Evolutionary conservation across 2,329 filamentous ascomycete genomes (phyloP), one percentile per base, ranked within the genome.

Genomic region (Didymella lethalis): DNA sequence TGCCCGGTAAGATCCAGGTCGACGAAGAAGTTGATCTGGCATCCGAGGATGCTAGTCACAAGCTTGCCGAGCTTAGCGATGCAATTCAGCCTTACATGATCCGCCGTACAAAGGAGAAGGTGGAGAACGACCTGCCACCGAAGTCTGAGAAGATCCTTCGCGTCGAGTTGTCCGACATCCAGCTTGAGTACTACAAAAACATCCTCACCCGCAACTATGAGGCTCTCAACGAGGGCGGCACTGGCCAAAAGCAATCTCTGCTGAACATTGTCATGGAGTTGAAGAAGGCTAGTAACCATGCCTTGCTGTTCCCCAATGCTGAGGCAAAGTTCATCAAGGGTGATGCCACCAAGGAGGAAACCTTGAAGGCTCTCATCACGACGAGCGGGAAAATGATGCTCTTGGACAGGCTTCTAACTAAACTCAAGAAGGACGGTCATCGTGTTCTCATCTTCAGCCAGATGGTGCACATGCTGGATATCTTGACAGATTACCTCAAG

Each of bases 311-410:
- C 69, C 90, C 91, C 2, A 93, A 93, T 63, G 94, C 93, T 2
- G 95, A 99, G 75, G 91, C 96, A 57, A 91, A 90, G 66, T 91
- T 98, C 12, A 79, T 98, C 49, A 89, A 87, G 59, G 92, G 91
- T 14, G 93, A 90, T 70, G 85, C 86, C 52, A 88, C 91, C 20
- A 90, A 93, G 29, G 94, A 98, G 72, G 95, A 98, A 74, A 88
- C 93, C 63, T 86, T 99, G 68, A 95, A 96, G 75, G 91, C 91
- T 20, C 85, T 99, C 61, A 96, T 99, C 72, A 94, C 93, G 4
- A 97, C 93, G 74, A 99, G 95, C 79, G 96, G 96, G 68, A 99
- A 99, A 81, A 97, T 99, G 95, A 98, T 98, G 93, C 84, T 99
- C 48, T 86, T 99, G 7, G 95, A 99, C 70, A 92, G 93, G 74